Evolutionary conservation across 768 basidiomycete genomes (phyloP).

Genomic region (Gloeopeniophorella convolvens): DNA sequence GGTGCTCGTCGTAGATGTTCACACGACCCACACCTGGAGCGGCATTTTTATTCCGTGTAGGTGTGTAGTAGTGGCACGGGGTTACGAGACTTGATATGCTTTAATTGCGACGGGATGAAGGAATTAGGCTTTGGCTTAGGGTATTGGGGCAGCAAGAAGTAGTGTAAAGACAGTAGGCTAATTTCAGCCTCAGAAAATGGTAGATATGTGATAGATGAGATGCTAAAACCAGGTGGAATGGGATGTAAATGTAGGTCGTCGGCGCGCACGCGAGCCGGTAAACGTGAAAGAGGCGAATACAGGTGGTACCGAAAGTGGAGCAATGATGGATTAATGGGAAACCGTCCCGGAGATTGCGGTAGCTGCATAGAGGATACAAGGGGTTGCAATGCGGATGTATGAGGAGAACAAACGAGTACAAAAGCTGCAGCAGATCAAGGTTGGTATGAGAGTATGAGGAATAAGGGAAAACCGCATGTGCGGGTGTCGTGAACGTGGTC

Average conservation of each 20-base stretch:
- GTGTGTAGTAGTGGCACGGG: too few species aligned
- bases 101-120: too few species aligned
- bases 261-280: too few species aligned
- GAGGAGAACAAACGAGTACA: not conserved
- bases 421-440: constrained; percentile 1
- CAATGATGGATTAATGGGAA: constrained; percentile 1
- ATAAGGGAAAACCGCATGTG: not conserved
- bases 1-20: too few species aligned
- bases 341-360: constrained; percentile 1
- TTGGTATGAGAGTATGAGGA: not conserved
- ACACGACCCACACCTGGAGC: too few species aligned
- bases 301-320: constrained; percentile 1
- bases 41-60: too few species aligned
- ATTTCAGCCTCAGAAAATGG: not conserved
- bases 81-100: too few species aligned
- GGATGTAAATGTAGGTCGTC: too few species aligned
- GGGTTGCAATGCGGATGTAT: not conserved
- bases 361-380: constrained; percentile 11
- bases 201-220: not conserved
- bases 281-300: constrained; percentile 5
- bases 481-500: constrained; percentile 6
- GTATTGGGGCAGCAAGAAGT: not conserved
- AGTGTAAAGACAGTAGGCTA: not conserved
- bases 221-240: not conserved
- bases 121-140: too few species aligned